Conservation (phyloP, 2,329 filamentous ascomycete genomes). For the Paracorniculantispora psalliotae region DNA sequence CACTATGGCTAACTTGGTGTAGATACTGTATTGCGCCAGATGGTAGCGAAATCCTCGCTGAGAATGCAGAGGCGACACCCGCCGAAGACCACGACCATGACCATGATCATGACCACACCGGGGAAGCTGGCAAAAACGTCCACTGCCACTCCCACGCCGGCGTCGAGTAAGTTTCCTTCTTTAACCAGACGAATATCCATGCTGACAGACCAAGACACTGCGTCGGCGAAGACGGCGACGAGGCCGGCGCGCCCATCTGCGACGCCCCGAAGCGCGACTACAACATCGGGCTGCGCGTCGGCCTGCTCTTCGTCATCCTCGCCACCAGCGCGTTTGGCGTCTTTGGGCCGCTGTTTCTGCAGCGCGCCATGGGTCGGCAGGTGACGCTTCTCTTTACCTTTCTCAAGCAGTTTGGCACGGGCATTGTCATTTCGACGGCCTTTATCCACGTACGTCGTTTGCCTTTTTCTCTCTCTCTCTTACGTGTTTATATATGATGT, state of each 20-base stretch:
- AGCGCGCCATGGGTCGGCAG: conserved; percentile 50
- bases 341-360: conserved; percentile 61
- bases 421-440: conserved; percentile 66
- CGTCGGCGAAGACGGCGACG: conserved; percentile 42
- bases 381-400: conserved; percentile 50
- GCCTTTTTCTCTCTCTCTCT: no score
- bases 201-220: conserved; percentile 46
- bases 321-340: conserved; percentile 63
- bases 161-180: conserved; percentile 53
- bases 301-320: conserved; percentile 67
- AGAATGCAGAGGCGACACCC: conserved; percentile 31
- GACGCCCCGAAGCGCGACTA: conserved; percentile 49
- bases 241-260: conserved; percentile 36
- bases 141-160: conserved; percentile 72
- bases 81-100: conserved; percentile 22
- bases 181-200: conserved; percentile 4
- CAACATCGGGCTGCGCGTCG: conserved; percentile 63
- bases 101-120: conserved; percentile 18
- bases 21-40: conserved; percentile 59
- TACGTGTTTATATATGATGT: not conserved
- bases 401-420: conserved; percentile 70
- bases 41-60: conserved; percentile 57
- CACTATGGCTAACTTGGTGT: not conserved
- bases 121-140: conserved; percentile 23
- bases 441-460: conserved; percentile 55